A percentile compares a stretch with the other conserved stretches of the same genome.
Conservation (phyloP, 164 flowering plant genomes). For the Stephania cephalantha region DNA sequence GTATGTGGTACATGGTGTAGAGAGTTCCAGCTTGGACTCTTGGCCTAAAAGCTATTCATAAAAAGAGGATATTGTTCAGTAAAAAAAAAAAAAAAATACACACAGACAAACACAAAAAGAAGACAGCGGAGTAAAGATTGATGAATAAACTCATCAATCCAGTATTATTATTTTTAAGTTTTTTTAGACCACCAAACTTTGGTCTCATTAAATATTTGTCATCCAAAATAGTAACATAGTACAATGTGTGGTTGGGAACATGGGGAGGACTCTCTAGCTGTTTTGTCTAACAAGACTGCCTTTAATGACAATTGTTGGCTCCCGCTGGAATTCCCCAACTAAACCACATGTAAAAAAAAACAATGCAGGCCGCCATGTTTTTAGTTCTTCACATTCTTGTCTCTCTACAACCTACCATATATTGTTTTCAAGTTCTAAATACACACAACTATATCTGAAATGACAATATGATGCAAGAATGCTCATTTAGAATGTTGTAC, state of each 20-base stretch:
- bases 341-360: background rate
- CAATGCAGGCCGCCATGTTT: background rate
- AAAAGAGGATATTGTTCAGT: background rate
- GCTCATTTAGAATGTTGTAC: too few species aligned
- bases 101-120: background rate
- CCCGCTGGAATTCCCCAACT: background rate
- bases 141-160: background rate
- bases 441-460: too few species aligned
- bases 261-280: background rate
- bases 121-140: background rate
- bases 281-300: slow-evolving; percentile 1
- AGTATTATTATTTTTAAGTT: background rate
- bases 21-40: background rate
- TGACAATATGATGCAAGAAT: too few species aligned
- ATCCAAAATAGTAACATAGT: background rate
- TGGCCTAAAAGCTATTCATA: background rate
- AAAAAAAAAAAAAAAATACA: background rate
- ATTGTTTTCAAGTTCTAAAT: too few species aligned
- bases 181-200: background rate
- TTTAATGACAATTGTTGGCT: background rate
- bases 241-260: background rate
- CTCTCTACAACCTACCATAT: too few species aligned
- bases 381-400: too few species aligned
- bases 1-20: background rate
- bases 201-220: background rate